Conservation (phyloP, 352 stramenopile species). For the Globisporangium cederbergense region DNA sequence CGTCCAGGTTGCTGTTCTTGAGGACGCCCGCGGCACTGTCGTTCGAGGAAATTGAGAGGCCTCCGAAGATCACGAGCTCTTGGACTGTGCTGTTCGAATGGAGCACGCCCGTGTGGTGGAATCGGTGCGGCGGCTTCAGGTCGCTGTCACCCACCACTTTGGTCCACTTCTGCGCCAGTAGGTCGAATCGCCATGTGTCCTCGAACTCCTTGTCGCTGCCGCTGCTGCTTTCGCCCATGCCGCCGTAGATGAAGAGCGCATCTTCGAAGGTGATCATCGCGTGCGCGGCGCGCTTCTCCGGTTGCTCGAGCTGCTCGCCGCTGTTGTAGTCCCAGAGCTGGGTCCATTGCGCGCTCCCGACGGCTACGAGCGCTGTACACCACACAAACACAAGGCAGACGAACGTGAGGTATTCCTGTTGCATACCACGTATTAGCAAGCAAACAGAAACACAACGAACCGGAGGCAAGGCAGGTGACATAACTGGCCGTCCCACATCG, state of each 20-base stretch:
- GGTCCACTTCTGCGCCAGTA: constrained; percentile 30
- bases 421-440: neutral
- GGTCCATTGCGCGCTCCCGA: constrained; percentile 40
- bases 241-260: constrained; percentile 59
- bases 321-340: constrained; percentile 38
- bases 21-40: neutral
- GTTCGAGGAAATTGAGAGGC: constrained; percentile 32
- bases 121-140: constrained; percentile 29
- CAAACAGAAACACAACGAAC: neutral
- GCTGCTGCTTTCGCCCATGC: constrained; percentile 31
- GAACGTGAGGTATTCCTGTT: neutral
- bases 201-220: constrained; percentile 49
- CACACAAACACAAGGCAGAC: neutral
- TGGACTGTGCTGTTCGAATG: constrained; percentile 37
- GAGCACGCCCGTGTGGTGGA: constrained; percentile 38
- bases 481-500: neutral
- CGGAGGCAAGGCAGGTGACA: neutral
- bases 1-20: neutral
- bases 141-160: constrained; percentile 22
- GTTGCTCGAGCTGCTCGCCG: constrained; percentile 19
- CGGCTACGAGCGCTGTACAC: neutral
- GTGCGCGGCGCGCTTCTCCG: constrained; percentile 53
- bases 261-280: constrained; percentile 43
- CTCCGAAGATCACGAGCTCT: constrained; percentile 55
- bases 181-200: constrained; percentile 72